These are phyloP conservation scores for Wallacemonas sp. DNA, from an alignment of 208 protist genomes.

Conservation along the genomic window DNA sequence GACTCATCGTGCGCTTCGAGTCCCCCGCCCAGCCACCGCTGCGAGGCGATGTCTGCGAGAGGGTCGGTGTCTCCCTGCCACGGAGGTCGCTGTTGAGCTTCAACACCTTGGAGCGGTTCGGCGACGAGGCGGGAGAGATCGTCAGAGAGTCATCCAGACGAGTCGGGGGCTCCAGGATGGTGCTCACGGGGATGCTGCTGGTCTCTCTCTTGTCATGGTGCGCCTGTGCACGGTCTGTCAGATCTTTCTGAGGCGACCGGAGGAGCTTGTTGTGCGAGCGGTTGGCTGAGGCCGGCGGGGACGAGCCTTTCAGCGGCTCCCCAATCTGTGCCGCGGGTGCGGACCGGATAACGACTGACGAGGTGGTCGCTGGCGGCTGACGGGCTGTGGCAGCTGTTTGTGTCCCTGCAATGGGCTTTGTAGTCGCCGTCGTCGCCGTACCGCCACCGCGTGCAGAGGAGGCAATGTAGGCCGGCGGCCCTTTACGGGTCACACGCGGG, in stretches of 20 bases:
- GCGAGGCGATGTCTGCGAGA: not conserved
- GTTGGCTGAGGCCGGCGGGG: not conserved
- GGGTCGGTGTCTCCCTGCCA: not conserved
- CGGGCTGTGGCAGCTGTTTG: not conserved
- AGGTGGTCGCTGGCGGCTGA: not conserved
- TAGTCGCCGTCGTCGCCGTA: not conserved
- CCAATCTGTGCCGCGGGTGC: not conserved
- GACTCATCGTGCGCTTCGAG: not conserved
- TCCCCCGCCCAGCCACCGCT: not conserved
- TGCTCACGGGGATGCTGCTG: too few relatives aligned
- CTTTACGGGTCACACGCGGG: conserved; percentile 11
- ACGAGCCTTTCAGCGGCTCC: not conserved
- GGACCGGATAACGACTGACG: not conserved
- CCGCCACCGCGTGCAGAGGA: not conserved
- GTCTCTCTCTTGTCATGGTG: not conserved
- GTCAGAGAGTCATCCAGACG: not conserved
- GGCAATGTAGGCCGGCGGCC: not conserved
- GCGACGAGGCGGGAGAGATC: not conserved
- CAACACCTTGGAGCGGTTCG: not conserved
- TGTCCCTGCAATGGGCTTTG: not conserved
- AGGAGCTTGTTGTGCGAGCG: not conserved
- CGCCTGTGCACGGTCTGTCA: too few relatives aligned
- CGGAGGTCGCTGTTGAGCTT: not conserved
- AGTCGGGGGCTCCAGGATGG: not conserved
- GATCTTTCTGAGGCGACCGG: too few relatives aligned